Conservation (phyloP, 768 basidiomycete genomes). For the Lentinus tigrinus region DNA sequence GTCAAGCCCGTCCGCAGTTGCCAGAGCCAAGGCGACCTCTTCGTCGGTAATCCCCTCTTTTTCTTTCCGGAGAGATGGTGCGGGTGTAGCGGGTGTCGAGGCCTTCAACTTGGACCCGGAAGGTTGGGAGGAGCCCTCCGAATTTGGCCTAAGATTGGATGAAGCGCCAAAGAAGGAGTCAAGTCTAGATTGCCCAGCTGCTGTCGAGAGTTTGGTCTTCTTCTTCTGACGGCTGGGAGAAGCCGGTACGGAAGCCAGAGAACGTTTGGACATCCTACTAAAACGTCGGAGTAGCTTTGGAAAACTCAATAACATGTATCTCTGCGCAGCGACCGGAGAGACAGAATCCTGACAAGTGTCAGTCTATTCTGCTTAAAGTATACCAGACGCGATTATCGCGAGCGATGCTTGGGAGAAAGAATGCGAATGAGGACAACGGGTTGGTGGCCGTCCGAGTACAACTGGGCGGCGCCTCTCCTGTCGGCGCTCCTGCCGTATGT, state of each 20-base stretch:
- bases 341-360: background rate
- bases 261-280: constrained; percentile 22
- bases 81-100: background rate
- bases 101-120: background rate
- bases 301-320: background rate
- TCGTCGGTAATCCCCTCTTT: constrained; percentile 15
- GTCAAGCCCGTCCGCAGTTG: constrained; percentile 26
- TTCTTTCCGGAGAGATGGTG: background rate
- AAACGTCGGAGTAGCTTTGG: background rate
- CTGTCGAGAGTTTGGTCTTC: constrained; percentile 15
- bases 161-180: constrained; percentile 23
- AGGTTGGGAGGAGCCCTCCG: background rate
- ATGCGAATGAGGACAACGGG: background rate
- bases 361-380: background rate
- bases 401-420: background rate
- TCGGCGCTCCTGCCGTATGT: background rate
- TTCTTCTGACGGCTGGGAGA: constrained; percentile 18
- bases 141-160: background rate
- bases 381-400: background rate
- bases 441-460: background rate
- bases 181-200: constrained; percentile 18
- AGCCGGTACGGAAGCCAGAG: constrained; percentile 6
- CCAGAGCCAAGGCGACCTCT: constrained; percentile 21
- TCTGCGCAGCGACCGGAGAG: background rate
- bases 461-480: background rate